phyloP scores from a whole-genome alignment of 202 grass and related monocot genomes.

The Zizania palustris region DNA sequence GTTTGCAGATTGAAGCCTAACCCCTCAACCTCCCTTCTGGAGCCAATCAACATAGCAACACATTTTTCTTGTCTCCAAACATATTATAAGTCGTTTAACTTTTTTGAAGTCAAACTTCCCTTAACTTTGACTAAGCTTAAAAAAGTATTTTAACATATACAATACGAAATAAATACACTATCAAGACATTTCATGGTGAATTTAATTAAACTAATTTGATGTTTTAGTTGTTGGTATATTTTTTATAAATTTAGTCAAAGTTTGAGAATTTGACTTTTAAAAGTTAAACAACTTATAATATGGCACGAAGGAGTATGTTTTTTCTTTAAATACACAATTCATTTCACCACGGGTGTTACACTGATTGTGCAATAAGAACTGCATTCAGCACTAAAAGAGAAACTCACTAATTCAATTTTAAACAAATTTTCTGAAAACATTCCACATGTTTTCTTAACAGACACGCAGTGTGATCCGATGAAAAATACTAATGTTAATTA shows the following conservation, averaged over 20 bases:
- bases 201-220: too few relatives aligned
- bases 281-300: not conserved
- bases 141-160: too few relatives aligned
- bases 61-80: not conserved
- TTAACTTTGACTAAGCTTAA: too few relatives aligned
- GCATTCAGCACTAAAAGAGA: not conserved
- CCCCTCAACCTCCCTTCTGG: conserved; percentile 39
- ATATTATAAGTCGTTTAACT: too few relatives aligned
- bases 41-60: not conserved
- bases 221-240: too few relatives aligned
- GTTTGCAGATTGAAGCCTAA: conserved; percentile 29
- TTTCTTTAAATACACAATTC: not conserved
- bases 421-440: not conserved
- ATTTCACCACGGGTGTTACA: not conserved
- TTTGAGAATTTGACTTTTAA: too few relatives aligned
- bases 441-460: not conserved
- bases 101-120: too few relatives aligned
- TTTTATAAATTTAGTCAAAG: too few relatives aligned
- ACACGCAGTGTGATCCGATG: not conserved
- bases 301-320: not conserved
- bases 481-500: conserved; percentile 15
- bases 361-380: not conserved
- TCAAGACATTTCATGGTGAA: too few relatives aligned
- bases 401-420: too few relatives aligned
- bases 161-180: too few relatives aligned